Base-by-base conservation (phyloP, 345 rosid species). In the Salix suchowensis region DNA sequence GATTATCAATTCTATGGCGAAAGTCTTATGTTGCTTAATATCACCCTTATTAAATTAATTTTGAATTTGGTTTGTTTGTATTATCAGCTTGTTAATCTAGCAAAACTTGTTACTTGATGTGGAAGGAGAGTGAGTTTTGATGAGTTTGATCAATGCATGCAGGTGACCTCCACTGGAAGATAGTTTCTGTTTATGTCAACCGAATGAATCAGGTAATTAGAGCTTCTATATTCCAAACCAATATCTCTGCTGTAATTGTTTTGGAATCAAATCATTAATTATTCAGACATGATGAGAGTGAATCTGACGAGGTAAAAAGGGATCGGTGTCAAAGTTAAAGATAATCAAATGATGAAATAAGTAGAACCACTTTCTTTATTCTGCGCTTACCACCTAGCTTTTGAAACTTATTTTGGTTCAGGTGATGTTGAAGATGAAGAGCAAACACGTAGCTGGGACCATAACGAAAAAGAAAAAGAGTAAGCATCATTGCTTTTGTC, bases 341-440 rank as follows among this genome's bases (percentile, higher is more conserved):
- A 55, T 70, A 67, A 69, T 37, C 71, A 76, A 42, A 40, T 72
- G 86, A 80, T 81, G 82, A 84, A 83, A 83, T 70, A 67, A 85
- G 79, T 73, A 70, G 69, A 60, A 71, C 46, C 30, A 64, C 71
- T 36, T 71, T 48, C 62, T 68, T 40, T 73, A 54, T 46, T 73
- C 78, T 23, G 66, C 34, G 71, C 36, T 48, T 55, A 62, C 71
- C 52, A 48, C 67, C 82, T 83, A 76, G 58, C 76, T 73, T 81
- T 83, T 78, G 84, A 68, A 80, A 64, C 79, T 77, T 78, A 76
- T 76, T 84, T 86, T 76, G 73, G 71, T 86, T 79, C 79, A 95
- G 99, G 99, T 96, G 76, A 96, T 83, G 82, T 71, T 93, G 88
- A 96, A 96, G 94, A 96, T 89, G 97, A 96, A 96, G 96, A 96